These are phyloP conservation scores for Rhodomyrtus psidioides DNA, from an alignment of 441 rosid species.

Conservation along the genomic window DNA sequence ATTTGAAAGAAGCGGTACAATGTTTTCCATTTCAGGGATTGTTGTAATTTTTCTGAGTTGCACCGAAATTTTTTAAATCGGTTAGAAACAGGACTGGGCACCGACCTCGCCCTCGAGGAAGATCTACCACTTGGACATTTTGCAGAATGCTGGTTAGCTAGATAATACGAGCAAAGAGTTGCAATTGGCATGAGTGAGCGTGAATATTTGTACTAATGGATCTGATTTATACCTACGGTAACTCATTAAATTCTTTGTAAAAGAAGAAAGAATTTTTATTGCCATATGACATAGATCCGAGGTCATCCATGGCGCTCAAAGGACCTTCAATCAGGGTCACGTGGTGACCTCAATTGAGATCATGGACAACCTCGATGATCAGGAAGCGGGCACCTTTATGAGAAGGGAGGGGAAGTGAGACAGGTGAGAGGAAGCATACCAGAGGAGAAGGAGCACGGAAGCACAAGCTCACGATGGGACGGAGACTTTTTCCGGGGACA, in stretches of 20 bases:
- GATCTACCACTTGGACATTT: not conserved
- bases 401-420: not conserved
- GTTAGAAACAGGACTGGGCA: not conserved
- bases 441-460: not conserved
- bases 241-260: not conserved
- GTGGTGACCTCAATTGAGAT: no score
- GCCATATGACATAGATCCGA: not conserved
- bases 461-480: not conserved
- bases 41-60: not conserved
- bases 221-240: not conserved
- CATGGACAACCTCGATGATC: fast-evolving
- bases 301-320: not conserved
- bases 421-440: not conserved
- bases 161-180: not conserved
- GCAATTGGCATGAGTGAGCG: not conserved
- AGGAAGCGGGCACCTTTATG: not conserved
- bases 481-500: fast-evolving
- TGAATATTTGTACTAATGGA: not conserved
- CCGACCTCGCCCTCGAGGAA: not conserved
- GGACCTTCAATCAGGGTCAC: not conserved
- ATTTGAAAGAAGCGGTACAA: not conserved
- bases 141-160: not conserved
- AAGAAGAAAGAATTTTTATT: not conserved
- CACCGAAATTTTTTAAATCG: not conserved
- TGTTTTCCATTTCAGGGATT: not conserved